Conservation (phyloP, 192 early-diverging fungal genomes). For the Dimargaris xerosporica region DNA sequence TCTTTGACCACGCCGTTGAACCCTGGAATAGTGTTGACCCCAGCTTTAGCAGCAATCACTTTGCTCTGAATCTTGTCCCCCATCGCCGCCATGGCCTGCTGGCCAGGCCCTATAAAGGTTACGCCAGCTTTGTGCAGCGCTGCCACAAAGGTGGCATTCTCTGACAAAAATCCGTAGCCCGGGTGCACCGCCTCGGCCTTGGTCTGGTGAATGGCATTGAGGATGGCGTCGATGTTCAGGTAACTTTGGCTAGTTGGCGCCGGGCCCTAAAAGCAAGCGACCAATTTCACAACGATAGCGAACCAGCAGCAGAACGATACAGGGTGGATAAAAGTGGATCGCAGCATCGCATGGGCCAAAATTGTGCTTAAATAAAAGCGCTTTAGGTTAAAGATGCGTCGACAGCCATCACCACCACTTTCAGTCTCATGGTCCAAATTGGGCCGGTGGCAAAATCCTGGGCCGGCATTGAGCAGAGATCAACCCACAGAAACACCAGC, state of each 20-base stretch:
- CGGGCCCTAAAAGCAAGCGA: constrained; percentile 23
- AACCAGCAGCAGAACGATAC: no score
- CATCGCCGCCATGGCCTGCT: constrained; percentile 54
- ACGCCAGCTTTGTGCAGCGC: constrained; percentile 55
- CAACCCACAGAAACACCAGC: no score
- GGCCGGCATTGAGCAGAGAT: no score
- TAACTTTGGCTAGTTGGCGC: constrained; percentile 67
- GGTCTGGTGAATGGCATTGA: constrained; percentile 55
- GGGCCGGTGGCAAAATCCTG: no score
- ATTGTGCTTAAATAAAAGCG: no score
- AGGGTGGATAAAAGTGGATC: no score
- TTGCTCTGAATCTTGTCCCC: constrained; percentile 74
- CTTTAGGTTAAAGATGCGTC: no score
- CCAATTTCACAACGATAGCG: no score
- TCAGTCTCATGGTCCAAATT: no score
- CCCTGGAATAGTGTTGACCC: constrained; percentile 72
- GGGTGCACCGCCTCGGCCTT: constrained; percentile 90
- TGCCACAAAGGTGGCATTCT: constrained; percentile 71
- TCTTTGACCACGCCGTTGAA: constrained; percentile 67
- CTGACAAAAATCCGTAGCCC: constrained; percentile 90
- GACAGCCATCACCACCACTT: no score
- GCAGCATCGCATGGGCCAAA: no score
- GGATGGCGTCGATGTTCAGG: constrained; percentile 62
- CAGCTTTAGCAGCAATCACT: constrained; percentile 51
- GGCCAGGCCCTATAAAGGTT: constrained; percentile 55